Evolutionary conservation across 306 rosid species (phyloP), one percentile per base, ranked within the genome.

Genomic region (Quercus rubra): DNA sequence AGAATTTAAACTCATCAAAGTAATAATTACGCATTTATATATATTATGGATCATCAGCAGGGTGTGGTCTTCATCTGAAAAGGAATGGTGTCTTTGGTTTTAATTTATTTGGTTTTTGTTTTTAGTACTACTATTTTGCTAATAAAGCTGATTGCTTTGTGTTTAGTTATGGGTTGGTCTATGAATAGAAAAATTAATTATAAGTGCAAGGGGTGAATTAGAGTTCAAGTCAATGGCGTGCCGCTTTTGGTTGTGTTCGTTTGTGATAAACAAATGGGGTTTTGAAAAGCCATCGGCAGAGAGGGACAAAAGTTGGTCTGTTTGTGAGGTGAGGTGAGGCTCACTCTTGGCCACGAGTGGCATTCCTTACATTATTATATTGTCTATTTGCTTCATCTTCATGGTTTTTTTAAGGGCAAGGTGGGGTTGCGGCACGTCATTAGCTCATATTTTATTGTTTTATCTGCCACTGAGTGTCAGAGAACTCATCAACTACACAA

Each of bases 221-320:
- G 55, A 64, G 55, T 17, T 12, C 5, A n/a, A 43, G 85, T 81
- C 85, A 78, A 74, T 71, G 55, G 14, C 70, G n/a, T 27, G 73
- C 33, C 71, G 69, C 73, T 57, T 84, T 55, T 59, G 17, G 67
- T 66, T 35, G 73, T 59, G 46, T 59, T 31, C 49, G 6, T 59
- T 46, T 79, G 49, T 52, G 11, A 71, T 20, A 59, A 2, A 4
- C 10, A 12, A 30, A 49, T 28, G 11, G 30, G 15, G 20, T 27
- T 63, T 14, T 41, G 46, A 28, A 58, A 11, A 14, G 54, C 54
- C 17, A 49, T 49, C 17, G 5, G 54, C 54, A 49, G 54, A 49
- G 4, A 41, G 46, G 46, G 0, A 8, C 17, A 10, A 49, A 49
- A 49, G 17, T 13, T 49, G 54, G 54, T 49, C 3, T 49, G 46